These are phyloP conservation scores for Mariannaea sp. DNA, from an alignment of 2,329 filamentous ascomycete genomes.

Conservation along the genomic window DNA sequence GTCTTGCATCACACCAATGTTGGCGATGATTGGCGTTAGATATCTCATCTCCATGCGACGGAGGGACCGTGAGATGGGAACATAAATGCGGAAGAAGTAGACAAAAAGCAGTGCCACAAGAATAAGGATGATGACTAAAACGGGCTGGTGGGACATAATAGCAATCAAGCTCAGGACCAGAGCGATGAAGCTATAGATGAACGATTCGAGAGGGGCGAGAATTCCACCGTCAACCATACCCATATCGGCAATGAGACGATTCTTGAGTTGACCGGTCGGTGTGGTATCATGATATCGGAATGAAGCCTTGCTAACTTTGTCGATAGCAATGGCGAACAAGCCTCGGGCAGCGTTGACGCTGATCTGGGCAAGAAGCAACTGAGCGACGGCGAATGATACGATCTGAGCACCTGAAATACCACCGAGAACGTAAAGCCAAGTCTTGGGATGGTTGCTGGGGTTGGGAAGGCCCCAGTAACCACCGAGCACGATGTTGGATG, in stretches of 20 bases:
- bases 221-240: constrained; percentile 89
- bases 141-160: constrained; percentile 77
- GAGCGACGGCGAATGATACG: constrained; percentile 62
- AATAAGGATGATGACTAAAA: constrained; percentile 75
- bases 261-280: constrained; percentile 88
- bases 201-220: constrained; percentile 71
- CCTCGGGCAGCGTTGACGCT: constrained; percentile 77
- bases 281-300: constrained; percentile 93
- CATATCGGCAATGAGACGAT: constrained; percentile 88
- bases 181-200: constrained; percentile 71
- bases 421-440: constrained; percentile 77
- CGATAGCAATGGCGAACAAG: constrained; percentile 75
- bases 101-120: constrained; percentile 71
- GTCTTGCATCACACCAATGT: constrained; percentile 86
- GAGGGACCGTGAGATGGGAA: constrained; percentile 82
- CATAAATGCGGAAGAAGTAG: constrained; percentile 74
- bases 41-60: constrained; percentile 89
- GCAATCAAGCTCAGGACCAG: constrained; percentile 76
- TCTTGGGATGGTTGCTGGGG: constrained; percentile 67
- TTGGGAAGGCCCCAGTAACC: constrained; percentile 55
- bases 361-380: constrained; percentile 74
- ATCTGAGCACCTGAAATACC: constrained; percentile 67
- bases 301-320: constrained; percentile 75
- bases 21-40: constrained; percentile 85
- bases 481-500: constrained; percentile 14